phyloP scores from a whole-genome alignment of 179 eudicot genomes.

The Silene coronaria region DNA sequence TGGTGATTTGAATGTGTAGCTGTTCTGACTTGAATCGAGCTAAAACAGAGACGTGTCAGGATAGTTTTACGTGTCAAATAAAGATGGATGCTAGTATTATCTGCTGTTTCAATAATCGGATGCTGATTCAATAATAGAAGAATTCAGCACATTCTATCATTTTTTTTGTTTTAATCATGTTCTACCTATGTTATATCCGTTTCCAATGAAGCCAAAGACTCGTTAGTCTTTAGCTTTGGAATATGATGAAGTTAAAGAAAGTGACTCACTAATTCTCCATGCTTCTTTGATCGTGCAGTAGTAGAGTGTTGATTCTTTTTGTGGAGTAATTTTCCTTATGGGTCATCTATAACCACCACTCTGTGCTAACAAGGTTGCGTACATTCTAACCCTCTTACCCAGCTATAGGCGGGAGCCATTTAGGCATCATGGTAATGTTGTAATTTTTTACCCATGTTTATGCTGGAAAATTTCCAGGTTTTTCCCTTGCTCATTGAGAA shows the following conservation, averaged over 20 bases:
- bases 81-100: neutral
- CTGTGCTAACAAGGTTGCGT: neutral
- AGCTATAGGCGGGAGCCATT: neutral
- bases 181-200: too few species aligned
- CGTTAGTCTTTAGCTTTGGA: neutral
- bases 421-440: neutral
- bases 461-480: conserved; percentile 43
- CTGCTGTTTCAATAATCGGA: neutral
- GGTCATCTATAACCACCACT: neutral
- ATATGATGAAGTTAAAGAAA: too few species aligned
- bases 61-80: neutral
- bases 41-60: neutral
- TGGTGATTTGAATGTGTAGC: neutral
- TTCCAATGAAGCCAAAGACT: too few species aligned
- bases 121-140: neutral
- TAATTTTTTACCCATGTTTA: neutral
- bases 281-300: neutral
- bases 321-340: neutral
- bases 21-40: neutral
- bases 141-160: neutral
- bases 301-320: too few species aligned
- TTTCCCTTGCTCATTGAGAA: conserved; percentile 83
- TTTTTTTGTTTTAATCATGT: neutral
- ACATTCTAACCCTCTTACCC: neutral
- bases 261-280: neutral